Evolutionary conservation across 805 yeast genomes (phyloP).

Genomic region (Candida ortonii): DNA sequence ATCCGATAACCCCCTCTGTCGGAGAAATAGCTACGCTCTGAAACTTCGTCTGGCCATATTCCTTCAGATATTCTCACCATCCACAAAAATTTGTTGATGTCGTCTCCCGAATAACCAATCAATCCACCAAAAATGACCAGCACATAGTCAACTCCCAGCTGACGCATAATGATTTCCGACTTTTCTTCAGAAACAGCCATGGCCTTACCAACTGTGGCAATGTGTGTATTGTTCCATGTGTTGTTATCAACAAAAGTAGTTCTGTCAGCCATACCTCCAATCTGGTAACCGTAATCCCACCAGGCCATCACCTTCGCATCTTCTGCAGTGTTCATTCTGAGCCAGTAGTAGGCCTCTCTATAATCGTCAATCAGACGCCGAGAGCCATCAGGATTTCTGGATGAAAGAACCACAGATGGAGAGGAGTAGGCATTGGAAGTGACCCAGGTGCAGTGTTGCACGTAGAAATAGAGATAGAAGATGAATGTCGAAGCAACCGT

Average conservation of each 20-base stretch:
- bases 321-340: conserved; percentile 95
- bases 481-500: conserved; percentile 65
- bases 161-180: conserved; percentile 81
- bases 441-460: conserved; percentile 95
- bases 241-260: conserved; percentile 97
- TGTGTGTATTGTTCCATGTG: conserved; percentile 99
- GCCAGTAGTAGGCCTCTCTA: conserved; percentile 98
- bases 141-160: conserved; percentile 94
- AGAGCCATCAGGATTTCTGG: conserved; percentile 80
- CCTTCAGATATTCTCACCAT: conserved; percentile 99
- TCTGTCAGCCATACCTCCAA: conserved; percentile 99
- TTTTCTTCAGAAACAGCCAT: conserved; percentile 88
- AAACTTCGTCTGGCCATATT: conserved; percentile 98
- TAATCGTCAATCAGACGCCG: conserved; percentile 87
- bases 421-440: conserved; percentile 94
- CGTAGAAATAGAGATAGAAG: conserved; percentile 76
- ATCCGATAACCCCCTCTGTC: conserved; percentile 84
- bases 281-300: conserved; percentile 99
- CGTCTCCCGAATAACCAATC: conserved; percentile 93
- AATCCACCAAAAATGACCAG: conserved; percentile 92
- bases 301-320: conserved; percentile 96
- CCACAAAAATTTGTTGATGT: conserved; percentile 95
- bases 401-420: conserved; percentile 93
- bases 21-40: conserved; percentile 81
- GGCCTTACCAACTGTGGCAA: conserved; percentile 98